Conservation (phyloP, 345 rosid genomes). For the Schrenkiella parvula region DNA sequence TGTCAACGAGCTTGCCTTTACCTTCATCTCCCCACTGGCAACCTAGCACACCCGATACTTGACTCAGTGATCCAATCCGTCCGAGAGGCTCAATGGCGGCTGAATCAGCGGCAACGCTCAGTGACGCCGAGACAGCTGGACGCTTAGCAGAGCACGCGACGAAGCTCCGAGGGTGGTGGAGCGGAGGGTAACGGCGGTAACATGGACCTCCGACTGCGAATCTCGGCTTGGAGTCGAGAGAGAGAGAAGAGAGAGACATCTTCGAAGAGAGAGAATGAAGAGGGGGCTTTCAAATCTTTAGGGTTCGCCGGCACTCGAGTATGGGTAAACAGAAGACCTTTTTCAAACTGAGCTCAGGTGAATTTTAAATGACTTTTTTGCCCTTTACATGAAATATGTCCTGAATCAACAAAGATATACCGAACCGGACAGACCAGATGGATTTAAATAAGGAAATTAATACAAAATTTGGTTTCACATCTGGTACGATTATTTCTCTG, state of each 20-base stretch:
- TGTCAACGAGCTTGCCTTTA: slow-evolving; percentile 95
- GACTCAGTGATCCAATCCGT: slow-evolving; percentile 72
- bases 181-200: slow-evolving; percentile 19
- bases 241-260: slow-evolving; percentile 40
- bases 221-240: slow-evolving; percentile 32
- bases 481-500: background rate
- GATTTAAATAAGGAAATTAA: background rate
- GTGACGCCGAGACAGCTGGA: slow-evolving; percentile 38
- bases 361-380: background rate
- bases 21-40: slow-evolving; percentile 99
- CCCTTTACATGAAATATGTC: slow-evolving; percentile 6
- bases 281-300: slow-evolving; percentile 8
- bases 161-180: slow-evolving; percentile 34
- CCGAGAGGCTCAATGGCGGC: slow-evolving; percentile 33
- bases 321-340: slow-evolving; percentile 1
- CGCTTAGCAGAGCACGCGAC: slow-evolving; percentile 38
- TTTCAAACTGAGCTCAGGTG: slow-evolving; percentile 26
- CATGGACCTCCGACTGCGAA: background rate
- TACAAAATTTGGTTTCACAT: background rate
- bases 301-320: slow-evolving; percentile 33
- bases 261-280: background rate
- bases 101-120: slow-evolving; percentile 42
- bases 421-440: slow-evolving; percentile 1
- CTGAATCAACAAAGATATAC: background rate
- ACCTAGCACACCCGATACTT: slow-evolving; percentile 88